These are phyloP conservation scores for Phanerochaete carnosa DNA, from an alignment of 768 basidiomycete species.

Conservation along the genomic window DNA sequence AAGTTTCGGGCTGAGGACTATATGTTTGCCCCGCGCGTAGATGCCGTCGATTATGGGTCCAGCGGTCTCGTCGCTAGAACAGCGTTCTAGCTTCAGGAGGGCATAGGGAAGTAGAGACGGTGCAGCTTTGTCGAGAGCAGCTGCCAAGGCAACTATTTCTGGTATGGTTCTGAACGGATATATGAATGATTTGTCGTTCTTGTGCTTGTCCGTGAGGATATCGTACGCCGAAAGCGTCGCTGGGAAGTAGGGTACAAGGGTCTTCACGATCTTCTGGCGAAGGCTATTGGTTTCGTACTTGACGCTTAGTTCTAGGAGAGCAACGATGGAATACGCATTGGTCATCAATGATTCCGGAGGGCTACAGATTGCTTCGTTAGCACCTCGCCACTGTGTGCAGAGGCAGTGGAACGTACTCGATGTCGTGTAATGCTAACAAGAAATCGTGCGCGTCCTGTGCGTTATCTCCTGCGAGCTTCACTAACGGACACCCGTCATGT, in stretches of 20 bases:
- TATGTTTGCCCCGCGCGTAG: too few species aligned
- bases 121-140: not conserved
- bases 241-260: not conserved
- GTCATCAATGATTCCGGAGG: not conserved
- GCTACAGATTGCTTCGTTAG: not conserved
- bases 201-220: not conserved
- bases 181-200: not conserved
- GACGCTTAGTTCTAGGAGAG: not conserved
- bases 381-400: not conserved
- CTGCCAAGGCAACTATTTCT: not conserved
- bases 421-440: not conserved
- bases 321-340: not conserved
- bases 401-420: not conserved
- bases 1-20: not conserved
- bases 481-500: not conserved
- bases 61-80: not conserved
- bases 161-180: not conserved
- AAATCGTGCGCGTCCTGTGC: not conserved
- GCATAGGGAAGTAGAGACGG: not conserved
- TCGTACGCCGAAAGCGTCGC: not conserved
- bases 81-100: not conserved
- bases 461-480: not conserved
- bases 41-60: not conserved
- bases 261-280: not conserved
- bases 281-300: conserved; percentile 1